Conservation (phyloP, 495 filamentous ascomycete genomes). For the Darksidea phi region DNA sequence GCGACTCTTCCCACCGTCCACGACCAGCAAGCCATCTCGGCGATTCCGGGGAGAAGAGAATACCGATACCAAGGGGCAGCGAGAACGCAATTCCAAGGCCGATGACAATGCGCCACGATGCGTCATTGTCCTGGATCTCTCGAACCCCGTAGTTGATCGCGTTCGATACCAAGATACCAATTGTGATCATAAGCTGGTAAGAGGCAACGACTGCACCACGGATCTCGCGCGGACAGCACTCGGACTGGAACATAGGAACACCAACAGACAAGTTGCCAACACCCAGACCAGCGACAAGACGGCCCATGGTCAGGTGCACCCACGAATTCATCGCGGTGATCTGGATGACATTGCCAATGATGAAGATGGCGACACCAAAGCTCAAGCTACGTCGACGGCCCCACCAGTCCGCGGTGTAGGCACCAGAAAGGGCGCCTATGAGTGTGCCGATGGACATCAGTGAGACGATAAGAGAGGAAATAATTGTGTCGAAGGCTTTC, state of each 20-base stretch:
- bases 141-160: slow-evolving; percentile 63
- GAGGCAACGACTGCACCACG: slow-evolving; percentile 75
- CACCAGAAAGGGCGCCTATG: slow-evolving; percentile 16
- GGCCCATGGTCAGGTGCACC: slow-evolving; percentile 48
- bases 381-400: slow-evolving; percentile 25
- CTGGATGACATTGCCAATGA: slow-evolving; percentile 28
- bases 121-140: background rate
- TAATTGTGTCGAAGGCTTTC: slow-evolving; percentile 4
- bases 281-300: slow-evolving; percentile 77
- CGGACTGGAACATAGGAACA: slow-evolving; percentile 70
- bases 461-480: slow-evolving; percentile 7
- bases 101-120: slow-evolving; percentile 20
- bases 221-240: slow-evolving; percentile 75
- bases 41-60: slow-evolving; percentile 24
- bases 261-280: slow-evolving; percentile 75
- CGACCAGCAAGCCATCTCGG: slow-evolving; percentile 13
- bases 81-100: slow-evolving; percentile 21
- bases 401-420: slow-evolving; percentile 23
- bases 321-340: slow-evolving; percentile 24
- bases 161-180: slow-evolving; percentile 73
- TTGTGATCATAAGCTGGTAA: slow-evolving; percentile 79
- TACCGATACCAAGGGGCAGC: slow-evolving; percentile 20
- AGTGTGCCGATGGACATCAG: slow-evolving; percentile 18
- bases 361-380: slow-evolving; percentile 18
- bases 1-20: slow-evolving; percentile 5